A percentile compares a stretch with the other conserved stretches of the same genome.
Conservation (phyloP, 129 eudicot species). For the Glebionis coronaria region DNA sequence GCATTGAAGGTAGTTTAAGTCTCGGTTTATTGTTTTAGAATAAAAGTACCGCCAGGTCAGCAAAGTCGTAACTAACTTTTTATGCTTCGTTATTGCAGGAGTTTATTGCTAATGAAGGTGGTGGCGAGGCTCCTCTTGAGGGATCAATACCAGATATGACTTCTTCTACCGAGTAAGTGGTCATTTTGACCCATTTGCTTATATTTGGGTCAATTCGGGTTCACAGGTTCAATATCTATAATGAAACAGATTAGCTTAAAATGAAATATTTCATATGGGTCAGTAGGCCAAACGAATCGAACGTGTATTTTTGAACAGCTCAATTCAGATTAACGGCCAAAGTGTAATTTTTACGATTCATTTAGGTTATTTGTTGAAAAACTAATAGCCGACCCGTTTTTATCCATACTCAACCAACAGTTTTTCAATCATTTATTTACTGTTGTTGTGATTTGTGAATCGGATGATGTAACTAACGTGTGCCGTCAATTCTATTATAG, state of each 20-base stretch:
- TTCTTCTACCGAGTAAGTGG: constrained; percentile 89
- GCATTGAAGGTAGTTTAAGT: constrained; percentile 71
- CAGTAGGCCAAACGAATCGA: background rate
- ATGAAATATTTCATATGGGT: background rate
- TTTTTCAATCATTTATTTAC: too few relatives aligned
- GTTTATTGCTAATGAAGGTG: constrained; percentile 90
- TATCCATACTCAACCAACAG: too few relatives aligned
- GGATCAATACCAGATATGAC: constrained; percentile 99
- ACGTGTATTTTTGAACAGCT: background rate
- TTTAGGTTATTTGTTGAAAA: background rate
- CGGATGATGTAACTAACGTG: constrained; percentile 1
- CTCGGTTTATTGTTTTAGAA: background rate
- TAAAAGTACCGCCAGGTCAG: background rate
- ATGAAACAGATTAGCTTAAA: background rate
- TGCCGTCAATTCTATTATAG: constrained; percentile 41
- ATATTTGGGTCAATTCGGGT: background rate
- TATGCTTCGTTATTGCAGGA: constrained; percentile 48
- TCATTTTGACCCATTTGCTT: background rate
- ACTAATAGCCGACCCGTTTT: background rate
- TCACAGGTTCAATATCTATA: background rate
- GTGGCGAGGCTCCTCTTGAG: constrained; percentile 95
- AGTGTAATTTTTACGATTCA: too few relatives aligned
- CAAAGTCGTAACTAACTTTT: background rate
- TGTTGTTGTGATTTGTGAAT: background rate
- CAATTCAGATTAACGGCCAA: too few relatives aligned